Base-by-base conservation (phyloP, 2,329 filamentous ascomycete genomes). In the Arthrobotrys sphaeroides region DNA sequence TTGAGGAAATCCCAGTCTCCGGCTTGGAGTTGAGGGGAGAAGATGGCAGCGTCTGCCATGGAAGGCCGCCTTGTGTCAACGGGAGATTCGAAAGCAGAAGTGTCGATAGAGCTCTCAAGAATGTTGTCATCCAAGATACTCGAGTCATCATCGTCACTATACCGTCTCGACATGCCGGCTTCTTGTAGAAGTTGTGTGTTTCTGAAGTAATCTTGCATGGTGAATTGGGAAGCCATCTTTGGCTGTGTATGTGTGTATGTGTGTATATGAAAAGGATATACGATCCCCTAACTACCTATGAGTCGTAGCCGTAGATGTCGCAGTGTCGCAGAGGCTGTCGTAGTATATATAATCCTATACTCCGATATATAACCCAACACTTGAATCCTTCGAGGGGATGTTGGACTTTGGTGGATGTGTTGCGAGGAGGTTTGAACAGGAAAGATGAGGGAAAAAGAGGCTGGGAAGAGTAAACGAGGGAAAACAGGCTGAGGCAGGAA, bases 11-110 rank as follows among this genome's bases (percentile, higher is more conserved):
- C 12, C 84, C 85, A 66, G 79, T 47, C 89, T 87, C 74, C 88
- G 85, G 81, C 87, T 88, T 68, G 86, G 87, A 81, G 89, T 87
- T 42, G 88, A 88, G 45, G 88, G 47, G 73, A 77, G 51, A 70
- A 77, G 51, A 77, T 77, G 45, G 65, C 73, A 24, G 73, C 59
- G 26, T 77, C 73, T 55, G 66, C 73, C 65, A 77, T 70, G 16
- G 73, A 77, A 12, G 65, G 65, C 60, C 73, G 73, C 69, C 74
- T 68, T 65, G 69, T 69, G 65, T 80, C 79, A 64, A 79, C 78
- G 9, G 79, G 78, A 26, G 79, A 80, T 66, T 79, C 78, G 73
- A 79, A 78, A 67, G 79, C 73, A 33, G 78, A 69, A 43, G 79
- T 76, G 64, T 80, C 79, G 72, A 80, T 77, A 61, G 77, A 79